Evolutionary conservation across 495 filamentous ascomycete genomes (phyloP).

Genomic region (Penicillium pulvis): DNA sequence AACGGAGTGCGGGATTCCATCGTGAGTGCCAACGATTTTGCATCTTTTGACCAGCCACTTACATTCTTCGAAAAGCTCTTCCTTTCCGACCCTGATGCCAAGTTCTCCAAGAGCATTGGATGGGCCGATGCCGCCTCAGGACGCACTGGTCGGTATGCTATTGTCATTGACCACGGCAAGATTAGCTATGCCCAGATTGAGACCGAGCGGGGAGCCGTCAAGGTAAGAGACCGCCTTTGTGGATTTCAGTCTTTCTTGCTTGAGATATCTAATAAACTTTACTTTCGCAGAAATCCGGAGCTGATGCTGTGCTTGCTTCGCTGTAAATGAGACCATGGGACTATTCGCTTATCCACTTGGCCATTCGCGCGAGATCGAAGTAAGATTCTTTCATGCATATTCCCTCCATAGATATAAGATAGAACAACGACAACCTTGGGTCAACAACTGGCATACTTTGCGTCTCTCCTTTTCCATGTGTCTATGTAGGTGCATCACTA

Average conservation of each 20-base stretch:
- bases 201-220: conserved; percentile 60
- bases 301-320: conserved; percentile 63
- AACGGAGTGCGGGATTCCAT: conserved; percentile 75
- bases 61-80: conserved; percentile 58
- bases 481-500: no score
- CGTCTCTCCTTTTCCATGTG: no score
- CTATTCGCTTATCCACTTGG: neutral
- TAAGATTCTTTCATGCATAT: neutral
- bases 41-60: conserved; percentile 21
- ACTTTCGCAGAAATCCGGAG: conserved; percentile 60
- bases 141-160: conserved; percentile 79
- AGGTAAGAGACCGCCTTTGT: conserved; percentile 20
- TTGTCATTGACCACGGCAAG: conserved; percentile 87
- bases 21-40: conserved; percentile 48
- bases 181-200: conserved; percentile 83
- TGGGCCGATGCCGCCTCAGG: conserved; percentile 67
- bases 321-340: conserved; percentile 21
- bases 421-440: neutral
- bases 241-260: neutral
- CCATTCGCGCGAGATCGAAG: no score
- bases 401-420: neutral
- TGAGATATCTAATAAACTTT: neutral
- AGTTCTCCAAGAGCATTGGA: conserved; percentile 76
- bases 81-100: conserved; percentile 72
- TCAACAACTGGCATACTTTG: neutral